Evolutionary conservation across 2,329 filamentous ascomycete species (phyloP).

Genomic region (Drechslerella coelobrocha): DNA sequence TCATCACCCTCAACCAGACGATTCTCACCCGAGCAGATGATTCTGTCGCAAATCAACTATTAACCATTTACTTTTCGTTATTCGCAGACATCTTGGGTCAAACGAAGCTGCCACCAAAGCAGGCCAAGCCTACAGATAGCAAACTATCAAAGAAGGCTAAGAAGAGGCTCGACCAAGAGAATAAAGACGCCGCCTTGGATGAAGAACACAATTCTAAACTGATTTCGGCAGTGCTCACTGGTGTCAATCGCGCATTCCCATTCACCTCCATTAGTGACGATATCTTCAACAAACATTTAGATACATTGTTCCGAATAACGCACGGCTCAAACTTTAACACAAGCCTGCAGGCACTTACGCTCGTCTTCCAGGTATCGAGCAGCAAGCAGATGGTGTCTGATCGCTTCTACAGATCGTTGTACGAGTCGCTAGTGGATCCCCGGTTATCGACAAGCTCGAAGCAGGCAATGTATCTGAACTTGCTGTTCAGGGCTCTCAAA

Average conservation of each 20-base stretch:
- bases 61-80: slow-evolving; percentile 89
- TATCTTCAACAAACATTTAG: slow-evolving; percentile 83
- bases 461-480: slow-evolving; percentile 91
- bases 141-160: slow-evolving; percentile 58
- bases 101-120: slow-evolving; percentile 63
- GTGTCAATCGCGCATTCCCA: slow-evolving; percentile 93
- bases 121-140: slow-evolving; percentile 56
- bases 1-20: slow-evolving; percentile 97
- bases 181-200: slow-evolving; percentile 58
- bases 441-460: slow-evolving; percentile 89
- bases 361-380: slow-evolving; percentile 89
- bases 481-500: slow-evolving; percentile 86
- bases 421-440: slow-evolving; percentile 91
- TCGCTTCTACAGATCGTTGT: slow-evolving; percentile 91
- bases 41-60: slow-evolving; percentile 76
- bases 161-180: slow-evolving; percentile 55
- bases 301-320: slow-evolving; percentile 93
- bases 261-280: slow-evolving; percentile 81
- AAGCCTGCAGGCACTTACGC: slow-evolving; percentile 89
- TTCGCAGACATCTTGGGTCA: slow-evolving; percentile 69
- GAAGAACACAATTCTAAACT: slow-evolving; percentile 86
- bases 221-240: slow-evolving; percentile 86
- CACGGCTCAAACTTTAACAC: slow-evolving; percentile 99
- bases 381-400: slow-evolving; percentile 82
- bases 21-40: slow-evolving; percentile 86